A percentile compares a stretch with the other conserved stretches of the same genome.
Evolutionary conservation across 805 yeast species (phyloP).

Genomic region (Kockiozyma suomiensis): DNA sequence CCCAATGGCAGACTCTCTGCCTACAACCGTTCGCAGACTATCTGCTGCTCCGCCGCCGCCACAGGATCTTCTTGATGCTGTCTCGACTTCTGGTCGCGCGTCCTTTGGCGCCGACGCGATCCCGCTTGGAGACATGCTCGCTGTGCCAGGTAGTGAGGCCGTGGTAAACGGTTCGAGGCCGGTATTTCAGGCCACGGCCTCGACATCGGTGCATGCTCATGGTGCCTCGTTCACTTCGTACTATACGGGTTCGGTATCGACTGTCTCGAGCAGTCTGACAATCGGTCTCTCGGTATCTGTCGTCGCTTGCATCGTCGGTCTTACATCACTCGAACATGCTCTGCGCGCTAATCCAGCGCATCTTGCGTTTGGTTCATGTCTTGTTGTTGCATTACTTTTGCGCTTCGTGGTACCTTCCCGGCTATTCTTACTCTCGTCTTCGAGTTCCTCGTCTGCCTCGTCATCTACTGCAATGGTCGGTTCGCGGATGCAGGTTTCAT

Average conservation of each 20-base stretch:
- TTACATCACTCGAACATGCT: slow-evolving; percentile 18
- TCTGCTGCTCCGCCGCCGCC: slow-evolving; percentile 29
- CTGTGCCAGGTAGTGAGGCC: slow-evolving; percentile 11
- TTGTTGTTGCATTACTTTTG: slow-evolving; percentile 13
- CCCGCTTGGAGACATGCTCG: slow-evolving; percentile 7
- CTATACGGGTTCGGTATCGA: slow-evolving; percentile 25
- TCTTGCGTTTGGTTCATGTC: slow-evolving; percentile 15
- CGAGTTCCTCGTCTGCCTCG: slow-evolving; percentile 7
- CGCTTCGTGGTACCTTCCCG: slow-evolving; percentile 19
- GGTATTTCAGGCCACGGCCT: not conserved
- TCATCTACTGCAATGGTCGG: slow-evolving; percentile 2
- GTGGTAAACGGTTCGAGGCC: not conserved
- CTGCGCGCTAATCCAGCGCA: slow-evolving; percentile 6
- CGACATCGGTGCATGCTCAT: slow-evolving; percentile 6
- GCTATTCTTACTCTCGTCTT: slow-evolving; percentile 10
- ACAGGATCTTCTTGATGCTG: slow-evolving; percentile 18
- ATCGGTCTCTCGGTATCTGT: slow-evolving; percentile 17
- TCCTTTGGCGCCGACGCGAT: slow-evolving; percentile 16
- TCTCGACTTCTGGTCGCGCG: slow-evolving; percentile 13
- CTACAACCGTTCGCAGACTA: slow-evolving; percentile 20
- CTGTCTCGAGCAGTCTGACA: slow-evolving; percentile 12
- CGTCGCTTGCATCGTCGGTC: slow-evolving; percentile 10
- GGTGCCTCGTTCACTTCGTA: slow-evolving; percentile 24
- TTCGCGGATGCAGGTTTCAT: slow-evolving; percentile 16
- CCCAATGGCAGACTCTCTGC: slow-evolving; percentile 18